Evolutionary conservation across 139 green algal genomes (phyloP), one percentile per base, ranked within the genome.

Genomic region (Micromonas commoda): DNA sequence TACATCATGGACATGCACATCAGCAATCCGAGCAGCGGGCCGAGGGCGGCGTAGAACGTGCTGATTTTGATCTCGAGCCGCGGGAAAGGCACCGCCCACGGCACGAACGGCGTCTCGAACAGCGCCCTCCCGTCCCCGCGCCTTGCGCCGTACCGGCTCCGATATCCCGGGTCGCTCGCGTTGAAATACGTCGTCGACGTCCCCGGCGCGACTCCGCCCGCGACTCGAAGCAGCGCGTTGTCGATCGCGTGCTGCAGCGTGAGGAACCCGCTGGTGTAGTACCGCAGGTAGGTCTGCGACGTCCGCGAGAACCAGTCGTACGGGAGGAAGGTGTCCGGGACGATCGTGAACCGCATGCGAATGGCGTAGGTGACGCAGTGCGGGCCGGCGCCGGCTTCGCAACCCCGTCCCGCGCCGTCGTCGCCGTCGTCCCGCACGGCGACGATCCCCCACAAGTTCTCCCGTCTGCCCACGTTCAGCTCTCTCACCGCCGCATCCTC

Each of bases 11-110:
- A 54, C 33, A 66, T 45, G 26, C n/a, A 54, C 13, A 34, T 52
- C 1, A 74, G 54, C 16, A 79, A 57, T 35, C 79, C 79, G 13
- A 70, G 70, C 32, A 82, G 31, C 13, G 68, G 54, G 67, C 78
- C 35, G 1, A 77, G 35, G n/a, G 79, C 37, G 31, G 34, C 52
- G 52, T 73, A 74, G 29, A 82, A 82, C 6, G 29, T 24, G 1
- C 45, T 34, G 1, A 70, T 70, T 4, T 63, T 72, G 1, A 78
- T 65, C 5, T 32, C 45, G 26, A 64, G 1, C 67, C 51, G 51
- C 1, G 78, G 78, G 52, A 82, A 82, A 1, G 60, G 69, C 28
- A 79, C 52, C 19, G 79, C 26, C 28, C 31, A 73, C 26, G 68
- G 13, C 16, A 64, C 68, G 3, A 82, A 29, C 31, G 33, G 24